These are phyloP conservation scores for Lobosporangium transversale DNA, from an alignment of 192 early-diverging fungal species.

Conservation along the genomic window DNA sequence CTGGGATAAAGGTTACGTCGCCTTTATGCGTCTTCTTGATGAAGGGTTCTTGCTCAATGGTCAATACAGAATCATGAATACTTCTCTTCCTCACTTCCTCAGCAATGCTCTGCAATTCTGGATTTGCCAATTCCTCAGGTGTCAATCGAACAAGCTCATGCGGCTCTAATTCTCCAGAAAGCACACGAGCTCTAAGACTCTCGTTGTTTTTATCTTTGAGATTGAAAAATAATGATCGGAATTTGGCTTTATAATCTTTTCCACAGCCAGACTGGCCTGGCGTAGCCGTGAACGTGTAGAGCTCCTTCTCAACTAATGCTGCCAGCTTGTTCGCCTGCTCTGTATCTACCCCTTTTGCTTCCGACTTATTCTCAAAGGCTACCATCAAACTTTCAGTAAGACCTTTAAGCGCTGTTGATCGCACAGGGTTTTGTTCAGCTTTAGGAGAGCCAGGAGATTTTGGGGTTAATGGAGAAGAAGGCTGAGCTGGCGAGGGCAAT, in stretches of 20 bases:
- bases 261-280: constrained; percentile 57
- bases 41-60: constrained; percentile 59
- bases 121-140: constrained; percentile 91
- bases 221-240: constrained; percentile 83
- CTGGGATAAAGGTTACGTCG: constrained; percentile 60
- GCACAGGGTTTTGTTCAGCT: constrained; percentile 54
- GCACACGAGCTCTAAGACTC: constrained; percentile 68
- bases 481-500: constrained; percentile 8
- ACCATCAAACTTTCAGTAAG: constrained; percentile 51
- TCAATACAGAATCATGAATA: constrained; percentile 65
- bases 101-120: constrained; percentile 67
- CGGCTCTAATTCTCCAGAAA: constrained; percentile 69
- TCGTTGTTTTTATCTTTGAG: constrained; percentile 86
- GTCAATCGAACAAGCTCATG: constrained; percentile 81
- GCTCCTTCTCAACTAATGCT: constrained; percentile 57
- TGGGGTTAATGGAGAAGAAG: background rate
- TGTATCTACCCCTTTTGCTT: constrained; percentile 15
- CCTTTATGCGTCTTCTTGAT: constrained; percentile 74
- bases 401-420: constrained; percentile 60
- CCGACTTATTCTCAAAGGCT: constrained; percentile 15
- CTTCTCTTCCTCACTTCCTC: constrained; percentile 66
- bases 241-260: constrained; percentile 77
- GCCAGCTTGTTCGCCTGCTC: constrained; percentile 54
- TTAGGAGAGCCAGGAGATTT: constrained; percentile 34
- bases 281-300: constrained; percentile 58